Evolutionary conservation across 2,329 filamentous ascomycete species (phyloP).

Genomic region (Ceratocystiopsis minuta): DNA sequence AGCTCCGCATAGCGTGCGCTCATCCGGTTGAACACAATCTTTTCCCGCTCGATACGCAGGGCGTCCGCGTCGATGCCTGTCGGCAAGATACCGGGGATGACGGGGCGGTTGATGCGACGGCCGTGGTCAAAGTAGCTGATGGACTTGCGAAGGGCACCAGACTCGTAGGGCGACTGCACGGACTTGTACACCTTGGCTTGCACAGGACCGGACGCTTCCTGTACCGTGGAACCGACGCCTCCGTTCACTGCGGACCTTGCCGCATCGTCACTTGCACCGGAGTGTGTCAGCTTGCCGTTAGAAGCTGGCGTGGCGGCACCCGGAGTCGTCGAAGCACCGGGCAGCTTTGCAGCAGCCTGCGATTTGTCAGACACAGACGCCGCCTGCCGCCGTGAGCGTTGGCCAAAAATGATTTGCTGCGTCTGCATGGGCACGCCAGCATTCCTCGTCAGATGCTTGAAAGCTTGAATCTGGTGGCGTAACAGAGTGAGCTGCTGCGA

Average conservation of each 20-base stretch:
- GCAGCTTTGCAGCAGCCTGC: not conserved
- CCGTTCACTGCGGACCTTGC: constrained; percentile 19
- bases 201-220: constrained; percentile 16
- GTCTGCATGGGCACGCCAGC: constrained; percentile 59
- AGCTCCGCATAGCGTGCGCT: constrained; percentile 69
- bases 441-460: constrained; percentile 80
- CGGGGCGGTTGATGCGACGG: constrained; percentile 54
- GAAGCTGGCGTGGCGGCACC: constrained; percentile 12
- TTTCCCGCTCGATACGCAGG: constrained; percentile 69
- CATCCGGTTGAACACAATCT: constrained; percentile 79
- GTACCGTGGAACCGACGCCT: constrained; percentile 9
- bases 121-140: constrained; percentile 72
- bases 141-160: constrained; percentile 29
- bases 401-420: constrained; percentile 67
- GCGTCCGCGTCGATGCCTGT: constrained; percentile 77
- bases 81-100: constrained; percentile 78
- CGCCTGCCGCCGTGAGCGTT: constrained; percentile 44
- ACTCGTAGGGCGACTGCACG: constrained; percentile 55
- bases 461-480: constrained; percentile 75
- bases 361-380: constrained; percentile 30
- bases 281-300: constrained; percentile 12
- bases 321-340: constrained; percentile 15
- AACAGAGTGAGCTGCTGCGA: constrained; percentile 63
- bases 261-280: constrained; percentile 20
- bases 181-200: constrained; percentile 45